Percentiles rank a stretch among this genome's conserved stretches.
Conservation (phyloP, 2,329 filamentous ascomycete genomes). For the Diaporthe batatas region DNA sequence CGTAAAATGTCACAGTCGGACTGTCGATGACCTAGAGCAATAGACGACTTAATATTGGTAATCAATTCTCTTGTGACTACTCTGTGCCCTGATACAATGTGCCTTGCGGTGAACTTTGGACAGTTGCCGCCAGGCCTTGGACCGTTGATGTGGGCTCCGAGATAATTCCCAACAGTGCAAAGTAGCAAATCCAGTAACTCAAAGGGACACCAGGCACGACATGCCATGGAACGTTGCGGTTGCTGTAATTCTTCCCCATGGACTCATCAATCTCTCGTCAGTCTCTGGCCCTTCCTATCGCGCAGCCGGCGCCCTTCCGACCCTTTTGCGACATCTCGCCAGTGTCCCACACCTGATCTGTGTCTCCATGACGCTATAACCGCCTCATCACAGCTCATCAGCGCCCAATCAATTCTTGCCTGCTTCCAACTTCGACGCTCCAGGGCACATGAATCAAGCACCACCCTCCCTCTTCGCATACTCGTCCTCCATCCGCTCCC, state of each 20-base stretch:
- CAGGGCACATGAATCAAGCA: constrained; percentile 48
- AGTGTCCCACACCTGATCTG: background rate
- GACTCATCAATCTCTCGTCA: background rate
- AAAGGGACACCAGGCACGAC: too few relatives aligned
- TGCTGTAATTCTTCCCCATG: background rate
- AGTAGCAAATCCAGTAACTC: too few relatives aligned
- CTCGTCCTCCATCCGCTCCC: constrained; percentile 68
- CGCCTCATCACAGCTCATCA: background rate
- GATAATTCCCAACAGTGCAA: too few relatives aligned
- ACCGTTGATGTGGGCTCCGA: too few relatives aligned
- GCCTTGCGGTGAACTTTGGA: too few relatives aligned
- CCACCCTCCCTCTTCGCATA: constrained; percentile 69
- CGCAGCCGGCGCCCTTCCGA: background rate
- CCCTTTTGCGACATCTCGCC: background rate
- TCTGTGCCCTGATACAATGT: background rate
- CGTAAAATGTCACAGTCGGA: too few relatives aligned
- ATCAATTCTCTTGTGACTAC: too few relatives aligned
- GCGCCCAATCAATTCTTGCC: background rate
- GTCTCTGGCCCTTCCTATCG: background rate
- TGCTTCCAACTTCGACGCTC: rapidly evolving
- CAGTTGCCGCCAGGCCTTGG: too few relatives aligned
- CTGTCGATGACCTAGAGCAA: background rate
- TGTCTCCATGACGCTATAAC: rapidly evolving
- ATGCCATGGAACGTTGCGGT: too few relatives aligned
- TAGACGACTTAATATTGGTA: background rate